Percentiles rank a stretch among this genome's conserved stretches.
phyloP scores from a whole-genome alignment of 2,329 filamentous ascomycete species.

The Beauveria medogensis region DNA sequence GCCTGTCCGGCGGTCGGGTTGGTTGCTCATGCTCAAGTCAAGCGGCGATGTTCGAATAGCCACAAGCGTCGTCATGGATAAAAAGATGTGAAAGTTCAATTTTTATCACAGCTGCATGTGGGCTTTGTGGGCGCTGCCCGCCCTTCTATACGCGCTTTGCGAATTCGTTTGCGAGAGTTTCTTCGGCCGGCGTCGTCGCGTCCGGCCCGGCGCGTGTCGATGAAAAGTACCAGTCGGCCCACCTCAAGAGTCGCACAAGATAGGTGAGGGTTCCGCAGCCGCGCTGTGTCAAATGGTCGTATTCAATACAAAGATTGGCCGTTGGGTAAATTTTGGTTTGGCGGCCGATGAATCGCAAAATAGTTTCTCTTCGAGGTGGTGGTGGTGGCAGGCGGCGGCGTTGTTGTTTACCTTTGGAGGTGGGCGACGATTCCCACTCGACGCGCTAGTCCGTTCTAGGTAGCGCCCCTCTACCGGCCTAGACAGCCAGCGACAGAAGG shows the following conservation, averaged over 20 bases:
- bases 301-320: not conserved
- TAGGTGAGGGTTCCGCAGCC: too few relatives aligned
- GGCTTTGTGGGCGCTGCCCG: not conserved
- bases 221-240: not conserved
- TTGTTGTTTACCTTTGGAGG: conserved; percentile 11
- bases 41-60: conserved; percentile 56
- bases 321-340: not conserved
- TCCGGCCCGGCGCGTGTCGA: conserved; percentile 7
- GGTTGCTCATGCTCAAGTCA: conserved; percentile 61
- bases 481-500: not conserved
- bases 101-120: not conserved
- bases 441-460: conserved; percentile 5
- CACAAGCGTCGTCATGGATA: conserved; percentile 65
- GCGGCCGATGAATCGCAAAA: conserved; percentile 5
- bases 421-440: conserved; percentile 1
- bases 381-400: conserved; percentile 4
- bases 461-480: not conserved
- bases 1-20: conserved; percentile 52
- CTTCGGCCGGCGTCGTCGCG: not conserved
- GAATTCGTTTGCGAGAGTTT: not conserved
- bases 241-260: not conserved
- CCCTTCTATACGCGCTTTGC: not conserved
- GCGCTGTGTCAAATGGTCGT: not conserved
- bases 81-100: not conserved
- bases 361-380: not conserved